phyloP scores from a whole-genome alignment of 108 stramenopile species.

The Skeletonema costatum region DNA sequence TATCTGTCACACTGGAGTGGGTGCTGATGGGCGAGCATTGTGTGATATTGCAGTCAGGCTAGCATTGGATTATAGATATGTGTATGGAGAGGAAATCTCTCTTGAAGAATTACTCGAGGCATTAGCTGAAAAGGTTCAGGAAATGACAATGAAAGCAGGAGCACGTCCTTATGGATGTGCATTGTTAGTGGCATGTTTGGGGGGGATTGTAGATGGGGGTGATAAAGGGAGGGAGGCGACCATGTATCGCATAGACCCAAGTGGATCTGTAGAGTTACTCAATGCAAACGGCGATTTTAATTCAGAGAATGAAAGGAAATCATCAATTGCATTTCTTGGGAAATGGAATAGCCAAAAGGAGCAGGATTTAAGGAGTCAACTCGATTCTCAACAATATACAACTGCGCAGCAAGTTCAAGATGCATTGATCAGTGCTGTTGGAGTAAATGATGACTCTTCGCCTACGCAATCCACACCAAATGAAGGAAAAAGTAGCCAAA shows the following conservation, averaged over 20 bases:
- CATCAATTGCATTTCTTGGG: conserved; percentile 29
- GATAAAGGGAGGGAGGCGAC: conserved; percentile 13
- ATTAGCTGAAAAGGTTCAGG: conserved; percentile 67
- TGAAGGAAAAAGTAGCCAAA: neutral
- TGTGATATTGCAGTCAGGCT: conserved; percentile 63
- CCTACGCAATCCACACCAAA: neutral
- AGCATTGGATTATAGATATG: conserved; percentile 72
- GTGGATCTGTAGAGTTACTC: conserved; percentile 53
- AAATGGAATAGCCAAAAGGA: conserved; percentile 33
- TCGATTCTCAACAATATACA: conserved; percentile 1
- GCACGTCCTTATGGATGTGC: conserved; percentile 77
- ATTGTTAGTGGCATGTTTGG: conserved; percentile 61
- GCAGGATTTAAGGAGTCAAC: conserved; percentile 5
- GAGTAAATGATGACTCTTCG: neutral
- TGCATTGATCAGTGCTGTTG: conserved; percentile 7
- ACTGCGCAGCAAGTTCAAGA: conserved; percentile 27
- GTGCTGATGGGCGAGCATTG: conserved; percentile 79
- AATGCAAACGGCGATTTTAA: neutral
- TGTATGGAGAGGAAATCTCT: conserved; percentile 71
- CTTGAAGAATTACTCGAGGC: conserved; percentile 66
- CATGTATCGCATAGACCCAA: conserved; percentile 77
- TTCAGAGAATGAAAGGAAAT: neutral
- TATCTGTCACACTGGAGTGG: conserved; percentile 70
- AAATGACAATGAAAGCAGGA: conserved; percentile 82
- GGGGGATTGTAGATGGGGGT: conserved; percentile 7